phyloP scores from a whole-genome alignment of 805 yeast genomes.

The Yarrowia keelungensis region DNA sequence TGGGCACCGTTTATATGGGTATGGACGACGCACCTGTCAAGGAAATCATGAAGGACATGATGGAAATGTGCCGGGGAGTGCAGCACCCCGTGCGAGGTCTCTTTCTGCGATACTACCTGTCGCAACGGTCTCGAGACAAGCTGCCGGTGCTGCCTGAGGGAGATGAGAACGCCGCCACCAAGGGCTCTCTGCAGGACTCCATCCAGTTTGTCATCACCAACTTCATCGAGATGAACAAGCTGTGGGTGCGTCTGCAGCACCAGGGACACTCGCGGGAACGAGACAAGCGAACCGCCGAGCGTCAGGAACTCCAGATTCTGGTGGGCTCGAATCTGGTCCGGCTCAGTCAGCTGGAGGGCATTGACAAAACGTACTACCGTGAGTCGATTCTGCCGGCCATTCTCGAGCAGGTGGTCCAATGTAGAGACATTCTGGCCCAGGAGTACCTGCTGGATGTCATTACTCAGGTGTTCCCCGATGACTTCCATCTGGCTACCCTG shows the following conservation, averaged over 20 bases:
- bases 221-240: slow-evolving; percentile 95
- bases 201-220: slow-evolving; percentile 82
- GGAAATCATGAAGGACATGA: slow-evolving; percentile 93
- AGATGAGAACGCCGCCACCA: slow-evolving; percentile 42
- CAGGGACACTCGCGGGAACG: slow-evolving; percentile 91
- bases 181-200: slow-evolving; percentile 63
- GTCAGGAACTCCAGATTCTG: slow-evolving; percentile 86
- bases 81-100: slow-evolving; percentile 94
- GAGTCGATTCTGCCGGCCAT: slow-evolving; percentile 74
- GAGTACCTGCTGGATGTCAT: slow-evolving; percentile 89
- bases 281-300: slow-evolving; percentile 72
- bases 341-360: slow-evolving; percentile 78
- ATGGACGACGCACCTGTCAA: slow-evolving; percentile 77
- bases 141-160: slow-evolving; percentile 53
- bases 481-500: slow-evolving; percentile 80
- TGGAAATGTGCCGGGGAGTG: slow-evolving; percentile 97
- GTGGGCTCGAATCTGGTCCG: slow-evolving; percentile 94
- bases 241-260: slow-evolving; percentile 96
- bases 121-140: slow-evolving; percentile 78
- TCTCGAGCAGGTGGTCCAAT: slow-evolving; percentile 89
- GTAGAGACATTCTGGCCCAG: slow-evolving; percentile 91
- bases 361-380: slow-evolving; percentile 58
- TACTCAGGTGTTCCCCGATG: slow-evolving; percentile 93
- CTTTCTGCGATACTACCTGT: slow-evolving; percentile 84
- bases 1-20: slow-evolving; percentile 87